Percentiles rank a stretch among this genome's conserved stretches.
phyloP scores from a whole-genome alignment of 495 filamentous ascomycete genomes.

The Trichoderma erinaceum region DNA sequence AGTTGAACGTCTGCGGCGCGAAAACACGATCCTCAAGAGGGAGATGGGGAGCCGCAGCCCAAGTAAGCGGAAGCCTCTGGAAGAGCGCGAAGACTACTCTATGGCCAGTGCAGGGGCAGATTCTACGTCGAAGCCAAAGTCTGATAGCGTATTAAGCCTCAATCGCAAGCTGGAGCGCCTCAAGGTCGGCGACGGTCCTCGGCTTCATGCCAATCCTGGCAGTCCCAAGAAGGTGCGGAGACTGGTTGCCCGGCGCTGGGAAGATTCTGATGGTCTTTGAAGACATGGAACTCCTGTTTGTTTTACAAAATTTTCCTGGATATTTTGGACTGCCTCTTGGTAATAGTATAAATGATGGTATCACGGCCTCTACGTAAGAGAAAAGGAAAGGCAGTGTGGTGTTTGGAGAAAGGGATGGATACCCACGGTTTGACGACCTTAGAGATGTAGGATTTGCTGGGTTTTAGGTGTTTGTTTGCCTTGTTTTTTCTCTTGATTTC shows the following conservation, averaged over 20 bases:
- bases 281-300: not conserved
- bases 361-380: not conserved
- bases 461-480: not conserved
- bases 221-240: constrained; percentile 25
- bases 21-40: constrained; percentile 44
- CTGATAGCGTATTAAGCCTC: constrained; percentile 18
- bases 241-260: constrained; percentile 22
- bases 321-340: not conserved
- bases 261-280: constrained; percentile 10
- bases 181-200: constrained; percentile 20
- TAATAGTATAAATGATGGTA: not conserved
- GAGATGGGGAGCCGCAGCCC: constrained; percentile 40
- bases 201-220: not conserved
- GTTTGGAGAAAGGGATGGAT: not conserved
- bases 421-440: not conserved
- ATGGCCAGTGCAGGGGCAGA: not conserved
- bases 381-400: not conserved
- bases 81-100: constrained; percentile 34
- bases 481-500: not conserved
- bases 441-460: not conserved
- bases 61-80: constrained; percentile 38
- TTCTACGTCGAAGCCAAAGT: constrained; percentile 16
- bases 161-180: constrained; percentile 26
- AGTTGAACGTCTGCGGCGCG: constrained; percentile 52
- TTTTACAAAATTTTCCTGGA: not conserved